Evolutionary conservation across 2,329 filamentous ascomycete species (phyloP).

Genomic region (Trichoderma lentiforme): DNA sequence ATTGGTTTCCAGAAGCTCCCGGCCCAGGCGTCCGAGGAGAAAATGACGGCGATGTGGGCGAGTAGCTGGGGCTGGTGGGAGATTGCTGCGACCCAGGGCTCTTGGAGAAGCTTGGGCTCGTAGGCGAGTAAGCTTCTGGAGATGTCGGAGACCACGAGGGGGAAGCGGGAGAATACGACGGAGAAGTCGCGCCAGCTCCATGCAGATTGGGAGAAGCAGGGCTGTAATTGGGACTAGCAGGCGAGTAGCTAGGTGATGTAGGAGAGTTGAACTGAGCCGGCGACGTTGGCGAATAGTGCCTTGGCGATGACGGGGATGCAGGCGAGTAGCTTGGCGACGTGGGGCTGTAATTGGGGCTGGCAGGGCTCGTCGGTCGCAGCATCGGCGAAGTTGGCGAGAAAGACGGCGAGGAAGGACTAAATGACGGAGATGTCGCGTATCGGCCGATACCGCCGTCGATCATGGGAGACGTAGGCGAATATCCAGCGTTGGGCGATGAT

Average conservation of each 20-base stretch:
- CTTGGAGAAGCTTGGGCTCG: conserved; percentile 58
- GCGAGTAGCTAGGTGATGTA: conserved; percentile 70
- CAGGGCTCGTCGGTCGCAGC: conserved; percentile 52
- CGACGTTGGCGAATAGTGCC: conserved; percentile 66
- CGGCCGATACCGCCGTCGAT: conserved; percentile 51
- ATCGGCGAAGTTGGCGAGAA: conserved; percentile 62
- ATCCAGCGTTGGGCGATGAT: conserved; percentile 68
- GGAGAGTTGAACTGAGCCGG: conserved; percentile 71
- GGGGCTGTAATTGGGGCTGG: conserved; percentile 61
- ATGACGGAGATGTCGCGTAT: conserved; percentile 58
- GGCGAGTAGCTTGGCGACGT: conserved; percentile 65
- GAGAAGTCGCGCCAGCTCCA: conserved; percentile 47
- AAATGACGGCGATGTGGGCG: conserved; percentile 55
- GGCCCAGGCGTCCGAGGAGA: conserved; percentile 46
- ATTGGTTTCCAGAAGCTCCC: conserved; percentile 42
- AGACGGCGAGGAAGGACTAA: conserved; percentile 61
- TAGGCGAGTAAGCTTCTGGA: conserved; percentile 60
- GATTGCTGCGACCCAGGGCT: conserved; percentile 54
- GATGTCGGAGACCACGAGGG: conserved; percentile 79
- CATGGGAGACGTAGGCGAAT: conserved; percentile 74
- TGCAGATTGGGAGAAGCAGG: conserved; percentile 60
- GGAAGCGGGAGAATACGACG: conserved; percentile 66
- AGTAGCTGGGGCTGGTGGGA: conserved; percentile 69
- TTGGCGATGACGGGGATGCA: conserved; percentile 55
- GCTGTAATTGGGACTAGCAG: conserved; percentile 68